Evolutionary conservation across 225 moss, liverwort and hornwort genomes (phyloP).

Genomic region (Straminergon stramineum): DNA sequence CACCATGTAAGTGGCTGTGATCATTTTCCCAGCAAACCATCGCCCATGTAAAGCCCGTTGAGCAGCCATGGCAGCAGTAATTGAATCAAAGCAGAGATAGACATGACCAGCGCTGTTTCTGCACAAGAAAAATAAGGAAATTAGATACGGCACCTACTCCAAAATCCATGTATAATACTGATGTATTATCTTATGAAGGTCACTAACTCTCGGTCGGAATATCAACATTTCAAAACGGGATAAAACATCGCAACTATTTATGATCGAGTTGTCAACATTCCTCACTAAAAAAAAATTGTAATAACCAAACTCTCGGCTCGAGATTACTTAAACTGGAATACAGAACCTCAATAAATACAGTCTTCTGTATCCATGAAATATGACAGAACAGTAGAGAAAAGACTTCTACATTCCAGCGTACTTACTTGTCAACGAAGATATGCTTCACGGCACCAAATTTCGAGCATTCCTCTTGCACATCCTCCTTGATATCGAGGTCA

Average conservation of each 20-base stretch:
- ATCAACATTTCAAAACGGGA: neutral
- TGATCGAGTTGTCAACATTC: neutral
- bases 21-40: slow-evolving; percentile 99
- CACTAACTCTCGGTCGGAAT: neutral
- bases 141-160: slow-evolving; percentile 7
- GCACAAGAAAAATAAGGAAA: slow-evolving; percentile 5
- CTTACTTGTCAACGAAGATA: slow-evolving; percentile 99
- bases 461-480: slow-evolving; percentile 96
- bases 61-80: slow-evolving; percentile 69
- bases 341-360: neutral
- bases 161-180: neutral
- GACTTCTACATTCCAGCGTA: neutral
- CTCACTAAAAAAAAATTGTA: neutral
- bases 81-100: slow-evolving; percentile 81
- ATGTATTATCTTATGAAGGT: neutral
- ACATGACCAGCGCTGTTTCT: slow-evolving; percentile 99
- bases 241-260: neutral
- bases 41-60: slow-evolving; percentile 92
- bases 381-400: neutral
- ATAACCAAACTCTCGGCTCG: neutral
- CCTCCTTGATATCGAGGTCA: slow-evolving; percentile 95
- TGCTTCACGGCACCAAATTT: slow-evolving; percentile 97
- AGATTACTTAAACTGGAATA: neutral
- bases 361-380: neutral
- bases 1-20: slow-evolving; percentile 95